These are phyloP conservation scores for Psilocybe azurescens DNA, from an alignment of 768 basidiomycete species.

Conservation along the genomic window DNA sequence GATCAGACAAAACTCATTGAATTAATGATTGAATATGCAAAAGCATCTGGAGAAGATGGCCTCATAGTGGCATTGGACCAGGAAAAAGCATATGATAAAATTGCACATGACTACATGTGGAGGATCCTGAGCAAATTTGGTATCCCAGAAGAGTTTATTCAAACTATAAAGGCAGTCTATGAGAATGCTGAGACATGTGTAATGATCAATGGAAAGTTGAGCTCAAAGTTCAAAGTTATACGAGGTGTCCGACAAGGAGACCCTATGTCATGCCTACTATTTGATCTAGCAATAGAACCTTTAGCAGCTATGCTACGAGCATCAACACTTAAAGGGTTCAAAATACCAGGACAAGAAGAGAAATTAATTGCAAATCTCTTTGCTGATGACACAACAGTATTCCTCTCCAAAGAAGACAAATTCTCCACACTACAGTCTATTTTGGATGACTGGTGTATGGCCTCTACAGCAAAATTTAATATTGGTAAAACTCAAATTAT, in stretches of 20 bases:
- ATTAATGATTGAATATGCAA: slow-evolving; percentile 28
- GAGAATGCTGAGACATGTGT: slow-evolving; percentile 30
- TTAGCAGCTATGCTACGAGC: slow-evolving; percentile 34
- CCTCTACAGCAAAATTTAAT: slow-evolving; percentile 48
- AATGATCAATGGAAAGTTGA: slow-evolving; percentile 38
- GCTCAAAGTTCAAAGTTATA: slow-evolving; percentile 29
- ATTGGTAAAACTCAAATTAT: slow-evolving; percentile 38
- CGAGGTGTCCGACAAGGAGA: slow-evolving; percentile 43
- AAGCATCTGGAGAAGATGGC: slow-evolving; percentile 30
- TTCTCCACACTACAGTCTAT: slow-evolving; percentile 29
- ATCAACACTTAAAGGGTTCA: slow-evolving; percentile 33
- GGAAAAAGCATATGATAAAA: slow-evolving; percentile 44
- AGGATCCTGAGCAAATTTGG: slow-evolving; percentile 24
- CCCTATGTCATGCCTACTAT: slow-evolving; percentile 44
- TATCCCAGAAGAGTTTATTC: slow-evolving; percentile 33
- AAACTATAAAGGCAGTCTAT: slow-evolving; percentile 35
- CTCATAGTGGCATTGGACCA: slow-evolving; percentile 36
- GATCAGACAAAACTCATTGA: slow-evolving; percentile 38
- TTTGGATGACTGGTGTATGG: slow-evolving; percentile 43
- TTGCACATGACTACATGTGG: slow-evolving; percentile 36
- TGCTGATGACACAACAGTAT: slow-evolving; percentile 46
- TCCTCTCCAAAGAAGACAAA: slow-evolving; percentile 34
- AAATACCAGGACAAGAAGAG: slow-evolving; percentile 21
- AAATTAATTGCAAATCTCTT: slow-evolving; percentile 38
- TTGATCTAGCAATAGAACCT: slow-evolving; percentile 46